phyloP scores from a whole-genome alignment of 164 flowering plant genomes.

The Piper longum region DNA sequence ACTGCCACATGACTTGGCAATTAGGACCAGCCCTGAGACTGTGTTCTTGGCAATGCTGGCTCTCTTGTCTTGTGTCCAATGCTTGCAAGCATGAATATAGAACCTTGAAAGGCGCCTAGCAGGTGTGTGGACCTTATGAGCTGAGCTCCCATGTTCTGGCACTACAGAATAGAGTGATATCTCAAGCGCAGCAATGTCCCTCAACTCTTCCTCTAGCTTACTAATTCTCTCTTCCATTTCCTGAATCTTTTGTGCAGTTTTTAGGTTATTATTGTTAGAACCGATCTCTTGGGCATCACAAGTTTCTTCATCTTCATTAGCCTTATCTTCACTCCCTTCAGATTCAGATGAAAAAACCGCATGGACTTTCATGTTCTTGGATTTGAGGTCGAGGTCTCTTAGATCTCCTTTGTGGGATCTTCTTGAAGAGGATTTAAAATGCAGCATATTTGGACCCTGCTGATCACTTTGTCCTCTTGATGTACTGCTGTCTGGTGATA shows the following conservation, averaged over 20 bases:
- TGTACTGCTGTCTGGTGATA: conserved; percentile 11
- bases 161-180: conserved; percentile 86
- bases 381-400: conserved; percentile 15
- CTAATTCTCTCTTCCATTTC: conserved; percentile 71
- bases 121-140: conserved; percentile 96
- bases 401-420: conserved; percentile 20
- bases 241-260: conserved; percentile 35
- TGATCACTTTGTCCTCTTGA: conserved; percentile 21
- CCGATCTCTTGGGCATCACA: conserved; percentile 29
- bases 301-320: conserved; percentile 39
- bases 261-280: conserved; percentile 27
- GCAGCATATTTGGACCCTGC: conserved; percentile 18
- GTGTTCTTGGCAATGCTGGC: conserved; percentile 80
- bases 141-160: conserved; percentile 96
- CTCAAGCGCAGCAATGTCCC: conserved; percentile 96
- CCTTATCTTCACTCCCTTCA: conserved; percentile 41
- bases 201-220: conserved; percentile 82
- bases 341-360: conserved; percentile 50
- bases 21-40: conserved; percentile 80
- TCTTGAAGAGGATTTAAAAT: conserved; percentile 21
- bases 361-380: conserved; percentile 21
- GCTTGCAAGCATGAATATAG: conserved; percentile 87
- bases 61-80: conserved; percentile 66
- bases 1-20: conserved; percentile 82
- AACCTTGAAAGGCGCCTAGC: conserved; percentile 95